Evolutionary conservation across 1,284 basidiomycete species (phyloP), one percentile per base, ranked within the genome.

Genomic region (Ustilago trichophora): DNA sequence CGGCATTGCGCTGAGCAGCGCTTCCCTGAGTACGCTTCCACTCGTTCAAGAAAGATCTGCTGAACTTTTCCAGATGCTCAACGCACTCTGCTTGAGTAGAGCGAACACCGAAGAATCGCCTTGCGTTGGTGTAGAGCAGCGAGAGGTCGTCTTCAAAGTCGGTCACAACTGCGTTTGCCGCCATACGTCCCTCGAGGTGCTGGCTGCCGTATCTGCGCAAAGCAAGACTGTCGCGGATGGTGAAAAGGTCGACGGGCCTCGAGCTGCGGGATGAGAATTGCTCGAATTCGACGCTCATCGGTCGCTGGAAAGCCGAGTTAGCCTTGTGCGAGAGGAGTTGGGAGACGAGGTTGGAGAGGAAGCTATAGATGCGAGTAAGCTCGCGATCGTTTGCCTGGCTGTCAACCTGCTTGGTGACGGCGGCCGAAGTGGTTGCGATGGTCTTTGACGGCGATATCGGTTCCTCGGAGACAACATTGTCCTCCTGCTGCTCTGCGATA

Each of bases 41-140:
- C 27, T 69, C 66, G 47, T 63, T 56, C 18, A 71, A n/a, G 31
- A 66, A 65, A 0, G 50, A 54, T 12, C 45, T 31, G 47, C 62
- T 66, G 35, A 71, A 71, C 44, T 57, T 66, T 6, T 71, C 63
- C 6, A 71, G 50, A 32, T 60, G 57, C 42, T 71, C 68, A 18
- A 62, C 63, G 24, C 68, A 66, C 16, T 62, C 63, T 1, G 62
- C 68, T 38, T 71, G 57, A 6, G 63, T 53, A n/a, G 68, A 71
- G 3, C 57, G 52, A 13, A 54, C 26, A 9, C 68, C 68, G 25
- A 58, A 64, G 51, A 66, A 60, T 13, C 50, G 44, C 27, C 58
- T 56, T 21, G 58, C 68, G 18, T 65, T 66, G 31, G 46, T 41
- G 48, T 62, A 71, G 24, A 71, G 49, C 15, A 63, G 37, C 4